phyloP scores from a whole-genome alignment of 1,139 yeast species.

The Candida freyschussii region DNA sequence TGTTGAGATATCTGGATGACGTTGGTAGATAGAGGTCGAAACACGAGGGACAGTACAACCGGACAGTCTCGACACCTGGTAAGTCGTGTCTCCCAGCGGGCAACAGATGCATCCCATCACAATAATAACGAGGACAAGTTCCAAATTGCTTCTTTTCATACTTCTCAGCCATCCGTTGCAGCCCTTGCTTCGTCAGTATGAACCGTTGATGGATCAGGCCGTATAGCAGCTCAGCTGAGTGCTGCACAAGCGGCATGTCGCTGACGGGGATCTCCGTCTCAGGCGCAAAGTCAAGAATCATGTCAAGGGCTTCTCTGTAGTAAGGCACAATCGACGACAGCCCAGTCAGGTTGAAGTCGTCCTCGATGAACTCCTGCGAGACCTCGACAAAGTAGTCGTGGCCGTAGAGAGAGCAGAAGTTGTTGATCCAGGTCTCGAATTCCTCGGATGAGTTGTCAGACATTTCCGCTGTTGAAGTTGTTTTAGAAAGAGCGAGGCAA shows the following conservation, averaged over 20 bases:
- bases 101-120: slow-evolving; percentile 87
- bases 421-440: slow-evolving; percentile 83
- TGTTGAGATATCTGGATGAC: slow-evolving; percentile 74
- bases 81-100: slow-evolving; percentile 92
- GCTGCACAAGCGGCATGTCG: slow-evolving; percentile 73
- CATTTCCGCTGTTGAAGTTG: slow-evolving; percentile 6
- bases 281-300: slow-evolving; percentile 76
- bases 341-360: slow-evolving; percentile 93
- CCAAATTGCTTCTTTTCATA: slow-evolving; percentile 90
- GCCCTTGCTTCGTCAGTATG: slow-evolving; percentile 83
- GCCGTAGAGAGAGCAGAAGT: slow-evolving; percentile 81
- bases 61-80: slow-evolving; percentile 87
- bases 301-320: slow-evolving; percentile 86
- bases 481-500: not conserved
- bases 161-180: slow-evolving; percentile 93
- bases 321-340: slow-evolving; percentile 80
- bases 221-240: slow-evolving; percentile 85
- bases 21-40: slow-evolving; percentile 86
- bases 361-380: slow-evolving; percentile 89
- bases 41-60: slow-evolving; percentile 93
- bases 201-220: slow-evolving; percentile 93
- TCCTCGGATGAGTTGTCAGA: slow-evolving; percentile 40
- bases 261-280: slow-evolving; percentile 48
- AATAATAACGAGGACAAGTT: slow-evolving; percentile 81
- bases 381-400: slow-evolving; percentile 94